A percentile compares a stretch with the other conserved stretches of the same genome.
Conservation (phyloP, 2,329 filamentous ascomycete species). For the Knoxdaviesia proteae region DNA sequence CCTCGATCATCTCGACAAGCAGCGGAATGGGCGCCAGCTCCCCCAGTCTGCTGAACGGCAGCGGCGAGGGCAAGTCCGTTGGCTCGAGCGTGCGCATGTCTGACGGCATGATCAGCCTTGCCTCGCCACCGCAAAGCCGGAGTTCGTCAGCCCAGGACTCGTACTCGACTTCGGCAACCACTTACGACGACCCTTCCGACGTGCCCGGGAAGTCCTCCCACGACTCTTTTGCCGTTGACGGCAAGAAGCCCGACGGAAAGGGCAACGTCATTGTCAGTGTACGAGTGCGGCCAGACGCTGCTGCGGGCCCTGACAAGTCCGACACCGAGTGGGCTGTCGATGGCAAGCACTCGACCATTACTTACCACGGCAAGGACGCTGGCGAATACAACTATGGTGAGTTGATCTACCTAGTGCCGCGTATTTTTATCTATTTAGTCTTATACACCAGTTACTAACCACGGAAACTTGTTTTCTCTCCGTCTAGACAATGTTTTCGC, state of each 20-base stretch:
- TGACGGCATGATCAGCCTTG: slow-evolving; percentile 54
- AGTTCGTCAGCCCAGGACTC: slow-evolving; percentile 86
- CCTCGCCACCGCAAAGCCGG: slow-evolving; percentile 70
- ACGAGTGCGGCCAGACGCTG: slow-evolving; percentile 67
- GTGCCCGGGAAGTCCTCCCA: slow-evolving; percentile 15
- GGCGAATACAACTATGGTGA: slow-evolving; percentile 84
- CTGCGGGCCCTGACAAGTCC: slow-evolving; percentile 34
- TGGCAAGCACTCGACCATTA: slow-evolving; percentile 58
- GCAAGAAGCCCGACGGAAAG: slow-evolving; percentile 49
- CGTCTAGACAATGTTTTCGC: slow-evolving; percentile 81
- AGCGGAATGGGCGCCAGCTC: slow-evolving; percentile 28
- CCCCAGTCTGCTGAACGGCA: slow-evolving; percentile 61
- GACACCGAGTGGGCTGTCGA: slow-evolving; percentile 89
- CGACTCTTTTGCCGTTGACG: slow-evolving; percentile 12
- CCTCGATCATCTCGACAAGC: slow-evolving; percentile 31
- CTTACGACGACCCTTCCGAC: slow-evolving; percentile 62
- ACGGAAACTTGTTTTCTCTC: not conserved
- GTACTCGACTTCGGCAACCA: slow-evolving; percentile 76
- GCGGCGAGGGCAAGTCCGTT: slow-evolving; percentile 56
- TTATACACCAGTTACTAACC: not conserved
- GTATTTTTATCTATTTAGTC: not conserved
- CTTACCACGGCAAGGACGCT: slow-evolving; percentile 71
- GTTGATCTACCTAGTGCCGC: slow-evolving; percentile 9
- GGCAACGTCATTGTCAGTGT: slow-evolving; percentile 95
- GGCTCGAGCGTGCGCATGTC: slow-evolving; percentile 43